Evolutionary conservation across 345 rosid species (phyloP).

Genomic region (Barbarea vulgaris): DNA sequence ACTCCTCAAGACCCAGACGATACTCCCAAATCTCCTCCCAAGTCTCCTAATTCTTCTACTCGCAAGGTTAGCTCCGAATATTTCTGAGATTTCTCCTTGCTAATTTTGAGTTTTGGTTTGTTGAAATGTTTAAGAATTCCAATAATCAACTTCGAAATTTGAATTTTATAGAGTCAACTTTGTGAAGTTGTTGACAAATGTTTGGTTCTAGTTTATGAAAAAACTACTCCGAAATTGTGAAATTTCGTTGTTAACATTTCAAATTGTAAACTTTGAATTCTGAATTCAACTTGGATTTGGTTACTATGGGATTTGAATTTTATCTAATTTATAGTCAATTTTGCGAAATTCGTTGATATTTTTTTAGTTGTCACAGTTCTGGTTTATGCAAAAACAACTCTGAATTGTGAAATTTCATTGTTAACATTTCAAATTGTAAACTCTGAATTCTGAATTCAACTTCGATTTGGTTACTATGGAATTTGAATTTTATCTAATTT

Average conservation of each 20-base stretch:
- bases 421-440: background rate
- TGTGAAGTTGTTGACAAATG: background rate
- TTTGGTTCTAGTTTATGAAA: background rate
- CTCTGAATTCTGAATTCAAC: background rate
- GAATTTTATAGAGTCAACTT: background rate
- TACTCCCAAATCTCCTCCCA: conserved; percentile 61
- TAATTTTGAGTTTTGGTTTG: background rate
- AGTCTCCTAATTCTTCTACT: conserved; percentile 75
- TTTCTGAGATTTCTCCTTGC: background rate
- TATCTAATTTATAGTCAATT: background rate
- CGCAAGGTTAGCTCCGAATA: conserved; percentile 52
- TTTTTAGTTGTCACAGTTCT: background rate
- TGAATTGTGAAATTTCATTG: background rate
- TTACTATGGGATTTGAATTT: background rate
- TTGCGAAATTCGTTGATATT: too few relatives aligned
- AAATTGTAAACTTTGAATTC: too few relatives aligned
- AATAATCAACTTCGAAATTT: background rate
- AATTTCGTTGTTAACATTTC: too few relatives aligned
- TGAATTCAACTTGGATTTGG: background rate
- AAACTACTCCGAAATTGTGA: too few relatives aligned
- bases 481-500: background rate
- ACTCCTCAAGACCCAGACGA: conserved; percentile 60
- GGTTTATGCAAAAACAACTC: background rate
- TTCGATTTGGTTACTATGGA: background rate
- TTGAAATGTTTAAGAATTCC: background rate